phyloP scores from a whole-genome alignment of 75 land plant genomes.

The Cryptomeria japonica region DNA sequence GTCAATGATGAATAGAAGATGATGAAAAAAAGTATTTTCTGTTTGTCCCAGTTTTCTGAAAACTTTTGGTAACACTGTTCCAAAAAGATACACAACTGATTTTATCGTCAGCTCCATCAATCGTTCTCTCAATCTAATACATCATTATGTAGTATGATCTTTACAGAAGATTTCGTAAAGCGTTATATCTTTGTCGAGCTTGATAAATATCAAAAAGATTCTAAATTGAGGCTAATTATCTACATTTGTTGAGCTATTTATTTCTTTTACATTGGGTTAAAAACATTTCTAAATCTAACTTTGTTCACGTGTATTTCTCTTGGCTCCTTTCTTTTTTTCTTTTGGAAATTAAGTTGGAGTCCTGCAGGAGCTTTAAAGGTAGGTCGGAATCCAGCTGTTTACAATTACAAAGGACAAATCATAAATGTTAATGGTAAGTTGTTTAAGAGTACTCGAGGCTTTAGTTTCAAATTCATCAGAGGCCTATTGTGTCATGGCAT shows the following conservation, averaged over 20 bases:
- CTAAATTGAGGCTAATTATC: not conserved
- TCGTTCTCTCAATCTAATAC: not conserved
- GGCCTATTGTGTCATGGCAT: not conserved
- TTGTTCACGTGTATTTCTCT: not conserved
- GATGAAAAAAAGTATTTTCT: not conserved
- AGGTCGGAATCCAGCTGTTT: slow-evolving; percentile 86
- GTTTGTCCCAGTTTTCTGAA: not conserved
- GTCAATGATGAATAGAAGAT: no score
- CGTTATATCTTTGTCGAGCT: not conserved
- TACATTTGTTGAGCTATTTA: not conserved
- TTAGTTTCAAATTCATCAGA: not conserved
- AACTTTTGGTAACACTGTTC: not conserved
- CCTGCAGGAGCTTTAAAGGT: slow-evolving; percentile 92
- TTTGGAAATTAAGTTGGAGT: slow-evolving; percentile 72
- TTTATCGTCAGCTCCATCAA: not conserved
- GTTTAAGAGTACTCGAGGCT: not conserved
- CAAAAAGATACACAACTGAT: not conserved
- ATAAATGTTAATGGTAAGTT: slow-evolving; percentile 73
- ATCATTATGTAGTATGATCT: not conserved
- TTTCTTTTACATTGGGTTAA: not conserved
- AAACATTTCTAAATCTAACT: not conserved
- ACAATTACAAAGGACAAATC: slow-evolving; percentile 51
- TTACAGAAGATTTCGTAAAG: not conserved
- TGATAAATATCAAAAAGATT: not conserved
- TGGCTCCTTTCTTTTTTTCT: not conserved